Evolutionary conservation across 2,329 filamentous ascomycete species (phyloP).

Genomic region (Alternaria arborescens): DNA sequence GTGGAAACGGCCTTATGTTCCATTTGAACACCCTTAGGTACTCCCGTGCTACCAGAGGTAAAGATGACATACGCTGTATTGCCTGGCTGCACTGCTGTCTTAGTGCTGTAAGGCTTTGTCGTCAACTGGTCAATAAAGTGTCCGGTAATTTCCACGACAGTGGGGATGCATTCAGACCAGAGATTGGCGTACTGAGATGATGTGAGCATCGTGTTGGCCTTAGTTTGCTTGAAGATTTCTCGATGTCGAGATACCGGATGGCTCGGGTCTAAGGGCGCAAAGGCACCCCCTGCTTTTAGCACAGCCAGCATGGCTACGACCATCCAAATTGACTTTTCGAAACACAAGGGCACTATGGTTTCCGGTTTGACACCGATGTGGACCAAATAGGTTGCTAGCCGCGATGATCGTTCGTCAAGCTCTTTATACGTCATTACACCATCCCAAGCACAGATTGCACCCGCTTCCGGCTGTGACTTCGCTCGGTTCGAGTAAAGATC

Average conservation of each 20-base stretch:
- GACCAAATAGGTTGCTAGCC: slow-evolving; percentile 20
- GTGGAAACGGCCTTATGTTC: slow-evolving; percentile 63
- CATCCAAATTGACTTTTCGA: slow-evolving; percentile 33
- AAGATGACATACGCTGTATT: slow-evolving; percentile 62
- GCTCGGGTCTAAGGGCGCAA: slow-evolving; percentile 38
- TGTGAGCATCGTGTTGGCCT: neutral
- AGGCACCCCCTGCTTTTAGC: slow-evolving; percentile 50
- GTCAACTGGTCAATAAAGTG: too few relatives aligned
- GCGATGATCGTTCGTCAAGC: slow-evolving; percentile 13
- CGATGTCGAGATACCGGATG: slow-evolving; percentile 18
- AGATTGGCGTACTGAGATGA: neutral
- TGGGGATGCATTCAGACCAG: too few relatives aligned
- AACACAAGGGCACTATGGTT: slow-evolving; percentile 36
- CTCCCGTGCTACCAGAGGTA: slow-evolving; percentile 52
- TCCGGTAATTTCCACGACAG: too few relatives aligned
- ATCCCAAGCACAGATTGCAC: slow-evolving; percentile 31
- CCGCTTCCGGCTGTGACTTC: slow-evolving; percentile 18
- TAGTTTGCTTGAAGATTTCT: neutral
- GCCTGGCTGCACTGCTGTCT: neutral
- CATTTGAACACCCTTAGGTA: slow-evolving; percentile 67
- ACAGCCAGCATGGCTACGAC: slow-evolving; percentile 52
- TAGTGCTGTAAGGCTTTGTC: too few relatives aligned
- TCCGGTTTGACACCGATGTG: slow-evolving; percentile 16
- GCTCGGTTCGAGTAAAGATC: slow-evolving; percentile 17
- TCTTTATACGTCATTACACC: slow-evolving; percentile 24